Evolutionary conservation across 2,329 filamentous ascomycete species (phyloP).

Genomic region (Trichophyton schoenleinii): DNA sequence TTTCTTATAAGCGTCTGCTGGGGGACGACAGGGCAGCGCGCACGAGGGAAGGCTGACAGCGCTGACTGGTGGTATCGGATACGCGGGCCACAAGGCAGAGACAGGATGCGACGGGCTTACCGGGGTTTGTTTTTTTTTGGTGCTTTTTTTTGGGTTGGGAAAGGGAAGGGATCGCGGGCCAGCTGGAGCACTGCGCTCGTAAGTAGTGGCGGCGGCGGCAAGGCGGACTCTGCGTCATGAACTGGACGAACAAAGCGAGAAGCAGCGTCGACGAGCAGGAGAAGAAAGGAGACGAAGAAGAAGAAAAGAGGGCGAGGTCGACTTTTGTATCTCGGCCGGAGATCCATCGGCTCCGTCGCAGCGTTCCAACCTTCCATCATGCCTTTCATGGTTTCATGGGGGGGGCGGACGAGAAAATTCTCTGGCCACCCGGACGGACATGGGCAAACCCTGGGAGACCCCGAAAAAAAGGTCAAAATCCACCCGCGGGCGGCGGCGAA

Average conservation of each 20-base stretch:
- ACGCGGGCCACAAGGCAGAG: not conserved
- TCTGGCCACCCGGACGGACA: too few relatives aligned
- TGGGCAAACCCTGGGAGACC: not conserved
- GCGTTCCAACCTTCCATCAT: too few relatives aligned
- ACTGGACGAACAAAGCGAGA: not conserved
- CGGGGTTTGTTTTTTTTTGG: not conserved
- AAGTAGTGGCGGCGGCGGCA: too few relatives aligned
- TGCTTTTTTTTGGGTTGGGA: not conserved
- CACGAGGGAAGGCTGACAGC: not conserved
- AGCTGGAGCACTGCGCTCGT: too few relatives aligned
- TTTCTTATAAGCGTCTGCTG: not conserved
- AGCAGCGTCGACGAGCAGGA: not conserved
- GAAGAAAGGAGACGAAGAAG: not conserved
- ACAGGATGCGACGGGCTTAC: not conserved
- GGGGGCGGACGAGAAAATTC: too few relatives aligned
- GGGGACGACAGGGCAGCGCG: not conserved
- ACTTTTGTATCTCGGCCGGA: too few relatives aligned
- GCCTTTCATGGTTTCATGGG: too few relatives aligned
- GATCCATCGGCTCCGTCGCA: too few relatives aligned
- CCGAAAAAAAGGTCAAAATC: too few relatives aligned
- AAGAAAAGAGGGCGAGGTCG: not conserved
- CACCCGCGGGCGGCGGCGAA: not conserved
- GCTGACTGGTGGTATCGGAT: not conserved
- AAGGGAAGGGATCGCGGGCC: not conserved
- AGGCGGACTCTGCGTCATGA: not conserved